Conservation (phyloP, 2,329 filamentous ascomycete genomes). For the Pseudogymnoascus sp. region DNA sequence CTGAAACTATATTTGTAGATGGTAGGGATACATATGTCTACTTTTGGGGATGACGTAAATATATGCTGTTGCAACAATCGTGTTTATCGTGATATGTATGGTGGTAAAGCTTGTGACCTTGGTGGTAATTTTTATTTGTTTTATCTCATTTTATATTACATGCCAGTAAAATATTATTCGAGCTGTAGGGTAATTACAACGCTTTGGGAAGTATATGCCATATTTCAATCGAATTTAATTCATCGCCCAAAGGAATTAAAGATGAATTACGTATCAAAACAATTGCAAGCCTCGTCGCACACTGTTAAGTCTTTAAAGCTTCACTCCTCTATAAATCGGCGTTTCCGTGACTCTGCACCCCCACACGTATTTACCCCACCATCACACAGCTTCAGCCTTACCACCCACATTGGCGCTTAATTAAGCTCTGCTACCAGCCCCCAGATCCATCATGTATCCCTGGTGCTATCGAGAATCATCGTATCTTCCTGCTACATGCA, state of each 20-base stretch:
- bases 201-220: neutral
- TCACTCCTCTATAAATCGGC: neutral
- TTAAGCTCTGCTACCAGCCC: neutral
- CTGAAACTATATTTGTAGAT: neutral
- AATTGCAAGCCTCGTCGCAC: too few relatives aligned
- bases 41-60: neutral
- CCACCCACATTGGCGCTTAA: neutral
- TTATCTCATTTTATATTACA: neutral
- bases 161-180: neutral
- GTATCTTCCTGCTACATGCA: neutral
- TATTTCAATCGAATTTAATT: neutral
- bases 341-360: neutral
- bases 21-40: constrained; percentile 2
- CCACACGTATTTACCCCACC: neutral
- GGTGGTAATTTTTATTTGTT: neutral
- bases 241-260: neutral
- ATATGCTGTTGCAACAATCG: neutral
- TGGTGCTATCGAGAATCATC: neutral
- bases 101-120: neutral
- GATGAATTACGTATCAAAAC: neutral
- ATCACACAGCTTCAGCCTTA: constrained; percentile 5
- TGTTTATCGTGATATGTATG: neutral
- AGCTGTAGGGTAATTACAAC: too few relatives aligned
- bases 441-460: neutral
- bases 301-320: too few relatives aligned